Evolutionary conservation across 2,329 filamentous ascomycete genomes (phyloP).

Genomic region (Epichloe amarillans): DNA sequence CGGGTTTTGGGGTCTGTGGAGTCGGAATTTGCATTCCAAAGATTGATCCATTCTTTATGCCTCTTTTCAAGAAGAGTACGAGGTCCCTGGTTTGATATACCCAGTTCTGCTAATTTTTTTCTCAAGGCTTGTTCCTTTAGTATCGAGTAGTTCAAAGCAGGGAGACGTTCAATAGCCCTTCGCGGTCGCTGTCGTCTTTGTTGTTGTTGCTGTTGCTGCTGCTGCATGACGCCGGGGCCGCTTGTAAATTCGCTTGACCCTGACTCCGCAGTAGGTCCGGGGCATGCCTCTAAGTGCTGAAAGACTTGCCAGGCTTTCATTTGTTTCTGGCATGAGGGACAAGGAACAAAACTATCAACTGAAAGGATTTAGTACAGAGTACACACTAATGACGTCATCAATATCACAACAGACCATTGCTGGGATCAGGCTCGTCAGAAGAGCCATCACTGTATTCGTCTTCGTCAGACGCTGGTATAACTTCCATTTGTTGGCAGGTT

Average conservation of each 20-base stretch:
- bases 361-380: background rate
- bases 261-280: conserved; percentile 21
- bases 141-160: conserved; percentile 74
- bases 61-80: conserved; percentile 61
- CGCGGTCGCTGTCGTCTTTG: conserved; percentile 7
- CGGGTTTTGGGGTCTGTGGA: conserved; percentile 59
- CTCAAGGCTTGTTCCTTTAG: conserved; percentile 66
- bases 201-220: background rate
- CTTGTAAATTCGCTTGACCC: conserved; percentile 1
- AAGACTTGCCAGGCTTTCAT: conserved; percentile 76
- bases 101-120: conserved; percentile 71
- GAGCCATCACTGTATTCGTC: conserved; percentile 14
- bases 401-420: conserved; percentile 12
- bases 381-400: background rate
- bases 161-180: conserved; percentile 44
- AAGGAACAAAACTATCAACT: conserved; percentile 66
- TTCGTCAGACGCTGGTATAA: conserved; percentile 1
- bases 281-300: conserved; percentile 61
- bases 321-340: conserved; percentile 64
- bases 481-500: background rate
- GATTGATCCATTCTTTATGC: conserved; percentile 84
- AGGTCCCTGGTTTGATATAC: conserved; percentile 57
- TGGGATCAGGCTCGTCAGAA: conserved; percentile 18
- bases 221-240: conserved; percentile 10
- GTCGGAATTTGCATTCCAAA: conserved; percentile 97